Percentiles rank a stretch among this genome's conserved stretches.
phyloP scores from a whole-genome alignment of 139 green algal species.

The Chlorella sp. region DNA sequence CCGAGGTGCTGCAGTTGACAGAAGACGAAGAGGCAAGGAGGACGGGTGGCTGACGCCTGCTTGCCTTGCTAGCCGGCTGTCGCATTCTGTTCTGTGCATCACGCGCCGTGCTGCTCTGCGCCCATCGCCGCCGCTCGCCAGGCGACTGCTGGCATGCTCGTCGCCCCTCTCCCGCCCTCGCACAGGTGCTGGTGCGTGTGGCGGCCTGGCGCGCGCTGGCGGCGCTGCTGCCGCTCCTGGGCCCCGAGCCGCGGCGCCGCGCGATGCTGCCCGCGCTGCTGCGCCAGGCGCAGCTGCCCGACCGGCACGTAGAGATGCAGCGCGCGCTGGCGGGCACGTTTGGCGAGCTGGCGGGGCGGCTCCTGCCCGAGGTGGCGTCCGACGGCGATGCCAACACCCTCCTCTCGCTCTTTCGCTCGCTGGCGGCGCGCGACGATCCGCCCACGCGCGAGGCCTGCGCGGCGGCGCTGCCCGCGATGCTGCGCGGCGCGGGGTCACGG shows the following conservation, averaged over 20 bases:
- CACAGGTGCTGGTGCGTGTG: conserved; percentile 36
- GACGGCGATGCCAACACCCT: conserved; percentile 47
- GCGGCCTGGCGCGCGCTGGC: conserved; percentile 39
- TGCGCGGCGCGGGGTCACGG: conserved; percentile 28
- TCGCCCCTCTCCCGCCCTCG: background rate
- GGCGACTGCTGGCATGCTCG: background rate
- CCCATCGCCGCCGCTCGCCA: too few species aligned
- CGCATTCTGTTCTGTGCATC: too few species aligned
- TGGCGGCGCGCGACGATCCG: conserved; percentile 44
- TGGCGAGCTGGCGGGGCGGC: conserved; percentile 39
- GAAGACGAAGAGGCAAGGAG: too few species aligned
- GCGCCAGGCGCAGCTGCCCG: conserved; percentile 56
- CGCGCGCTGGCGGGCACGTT: conserved; percentile 50
- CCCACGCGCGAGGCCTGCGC: conserved; percentile 47
- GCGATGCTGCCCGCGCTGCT: conserved; percentile 29
- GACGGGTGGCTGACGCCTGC: too few species aligned
- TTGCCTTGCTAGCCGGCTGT: too few species aligned
- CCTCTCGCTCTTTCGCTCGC: conserved; percentile 46
- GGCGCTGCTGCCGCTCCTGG: conserved; percentile 41
- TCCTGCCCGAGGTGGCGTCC: conserved; percentile 51
- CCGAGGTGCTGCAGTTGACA: too few species aligned
- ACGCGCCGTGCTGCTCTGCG: too few species aligned
- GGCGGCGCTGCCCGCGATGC: conserved; percentile 25
- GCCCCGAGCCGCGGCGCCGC: conserved; percentile 41
- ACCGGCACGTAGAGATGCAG: conserved; percentile 58